phyloP scores from a whole-genome alignment of 1,139 yeast species.

The Geotrichum klebahnii region DNA sequence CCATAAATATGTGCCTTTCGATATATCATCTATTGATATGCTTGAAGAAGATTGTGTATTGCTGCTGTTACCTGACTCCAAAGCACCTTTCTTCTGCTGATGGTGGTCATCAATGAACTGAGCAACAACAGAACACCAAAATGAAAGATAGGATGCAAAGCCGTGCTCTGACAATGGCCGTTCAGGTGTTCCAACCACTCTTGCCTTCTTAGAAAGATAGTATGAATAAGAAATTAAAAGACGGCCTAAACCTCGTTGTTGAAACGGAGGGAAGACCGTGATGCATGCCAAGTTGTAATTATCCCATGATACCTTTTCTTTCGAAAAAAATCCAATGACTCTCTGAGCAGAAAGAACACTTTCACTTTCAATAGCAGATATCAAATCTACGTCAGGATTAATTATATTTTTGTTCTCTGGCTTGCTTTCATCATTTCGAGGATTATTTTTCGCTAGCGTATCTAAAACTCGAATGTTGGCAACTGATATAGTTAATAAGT shows the following conservation, averaged over 20 bases:
- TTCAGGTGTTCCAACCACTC: conserved; percentile 78
- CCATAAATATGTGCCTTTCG: conserved; percentile 13
- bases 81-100: background rate
- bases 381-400: conserved; percentile 1
- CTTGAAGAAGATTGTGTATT: background rate
- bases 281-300: conserved; percentile 86
- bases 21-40: conserved; percentile 18
- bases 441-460: conserved; percentile 16
- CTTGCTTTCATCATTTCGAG: conserved; percentile 43
- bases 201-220: conserved; percentile 57
- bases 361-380: conserved; percentile 14
- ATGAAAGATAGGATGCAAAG: conserved; percentile 61
- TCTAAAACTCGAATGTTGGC: conserved; percentile 22
- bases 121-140: conserved; percentile 62
- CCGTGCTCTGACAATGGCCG: conserved; percentile 85
- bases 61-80: background rate
- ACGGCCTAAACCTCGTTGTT: conserved; percentile 71
- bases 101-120: conserved; percentile 38
- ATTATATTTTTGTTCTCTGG: background rate
- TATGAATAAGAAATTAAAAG: conserved; percentile 80
- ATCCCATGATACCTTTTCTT: conserved; percentile 80
- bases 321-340: conserved; percentile 83
- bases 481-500: conserved; percentile 44
- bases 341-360: conserved; percentile 41
- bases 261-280: conserved; percentile 88